A percentile compares a stretch with the other conserved stretches of the same genome.
Conservation (phyloP, 2,329 filamentous ascomycete species). For the Apiospora arundinis region DNA sequence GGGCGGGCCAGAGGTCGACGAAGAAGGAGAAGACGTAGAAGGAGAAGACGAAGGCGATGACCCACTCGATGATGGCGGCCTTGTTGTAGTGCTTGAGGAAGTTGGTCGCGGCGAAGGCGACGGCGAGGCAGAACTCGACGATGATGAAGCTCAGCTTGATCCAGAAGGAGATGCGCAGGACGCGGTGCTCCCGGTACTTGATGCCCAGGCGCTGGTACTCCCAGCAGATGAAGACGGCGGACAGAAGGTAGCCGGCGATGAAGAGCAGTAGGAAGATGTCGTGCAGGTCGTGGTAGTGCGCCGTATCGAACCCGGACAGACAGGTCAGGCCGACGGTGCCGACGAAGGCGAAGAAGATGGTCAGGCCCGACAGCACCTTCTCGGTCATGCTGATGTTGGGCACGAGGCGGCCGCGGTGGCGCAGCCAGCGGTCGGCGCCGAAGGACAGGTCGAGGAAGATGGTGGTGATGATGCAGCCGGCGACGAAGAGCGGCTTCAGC, state of each 20-base stretch:
- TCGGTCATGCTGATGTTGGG: constrained; percentile 71
- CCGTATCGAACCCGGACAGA: constrained; percentile 84
- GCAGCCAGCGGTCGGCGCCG: constrained; percentile 80
- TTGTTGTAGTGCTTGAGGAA: constrained; percentile 60
- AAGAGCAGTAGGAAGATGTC: constrained; percentile 82
- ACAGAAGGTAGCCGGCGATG: constrained; percentile 83
- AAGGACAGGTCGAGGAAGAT: constrained; percentile 84
- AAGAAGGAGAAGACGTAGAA: constrained; percentile 88
- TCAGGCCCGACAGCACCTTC: constrained; percentile 66
- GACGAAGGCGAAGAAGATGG: constrained; percentile 71
- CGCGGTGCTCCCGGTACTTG: constrained; percentile 73
- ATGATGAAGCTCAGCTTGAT: constrained; percentile 87
- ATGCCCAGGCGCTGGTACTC: constrained; percentile 88
- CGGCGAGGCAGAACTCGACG: constrained; percentile 74
- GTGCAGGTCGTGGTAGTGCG: constrained; percentile 71
- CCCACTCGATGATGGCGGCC: constrained; percentile 80
- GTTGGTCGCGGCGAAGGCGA: constrained; percentile 72
- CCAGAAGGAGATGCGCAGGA: constrained; percentile 83
- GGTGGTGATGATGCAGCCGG: constrained; percentile 73
- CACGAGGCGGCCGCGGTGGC: constrained; percentile 79
- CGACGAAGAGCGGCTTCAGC: constrained; percentile 80
- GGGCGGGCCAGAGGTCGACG: constrained; percentile 84
- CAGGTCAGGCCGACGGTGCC: constrained; percentile 84
- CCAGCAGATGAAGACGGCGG: constrained; percentile 86
- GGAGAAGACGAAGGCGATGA: constrained; percentile 83